phyloP scores from a whole-genome alignment of 2,329 filamentous ascomycete species.

The Xylariaceae sp. region DNA sequence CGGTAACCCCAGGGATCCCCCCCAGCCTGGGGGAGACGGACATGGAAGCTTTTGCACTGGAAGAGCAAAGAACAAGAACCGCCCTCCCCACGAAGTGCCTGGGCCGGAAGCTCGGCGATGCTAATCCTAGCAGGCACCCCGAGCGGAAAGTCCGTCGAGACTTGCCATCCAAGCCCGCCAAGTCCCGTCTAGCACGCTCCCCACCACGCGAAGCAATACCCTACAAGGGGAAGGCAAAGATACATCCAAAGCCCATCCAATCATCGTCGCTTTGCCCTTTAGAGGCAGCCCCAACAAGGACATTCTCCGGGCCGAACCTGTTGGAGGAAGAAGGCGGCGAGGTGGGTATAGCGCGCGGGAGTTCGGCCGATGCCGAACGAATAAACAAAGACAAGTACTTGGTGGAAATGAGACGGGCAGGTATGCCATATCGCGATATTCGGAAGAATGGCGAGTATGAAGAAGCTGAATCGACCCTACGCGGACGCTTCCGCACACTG shows the following conservation, averaged over 20 bases:
- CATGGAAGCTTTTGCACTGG: slow-evolving; percentile 12
- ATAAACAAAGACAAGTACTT: slow-evolving; percentile 44
- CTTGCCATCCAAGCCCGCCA: slow-evolving; percentile 23
- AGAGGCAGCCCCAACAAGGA: slow-evolving; percentile 6
- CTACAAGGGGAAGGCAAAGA: slow-evolving; percentile 13
- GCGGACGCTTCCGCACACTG: slow-evolving; percentile 60
- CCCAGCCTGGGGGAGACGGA: slow-evolving; percentile 16
- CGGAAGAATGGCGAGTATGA: slow-evolving; percentile 46
- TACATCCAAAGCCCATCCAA: slow-evolving; percentile 5
- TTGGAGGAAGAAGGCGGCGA: not conserved
- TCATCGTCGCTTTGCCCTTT: slow-evolving; percentile 7
- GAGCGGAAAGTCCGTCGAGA: slow-evolving; percentile 22
- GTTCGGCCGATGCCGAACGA: slow-evolving; percentile 18
- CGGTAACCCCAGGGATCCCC: slow-evolving; percentile 16
- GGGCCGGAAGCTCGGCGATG: not conserved
- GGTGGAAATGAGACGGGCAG: slow-evolving; percentile 46
- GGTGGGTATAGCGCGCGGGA: not conserved
- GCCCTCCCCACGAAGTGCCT: slow-evolving; percentile 12
- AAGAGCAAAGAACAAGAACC: slow-evolving; percentile 12
- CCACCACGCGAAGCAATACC: slow-evolving; percentile 1
- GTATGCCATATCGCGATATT: slow-evolving; percentile 63
- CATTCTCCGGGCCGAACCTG: slow-evolving; percentile 5
- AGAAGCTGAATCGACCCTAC: slow-evolving; percentile 67
- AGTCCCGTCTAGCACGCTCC: slow-evolving; percentile 9
- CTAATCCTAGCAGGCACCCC: not conserved